Evolutionary conservation across 148 eudicot genomes (phyloP).

Genomic region (Nyssa sinensis): DNA sequence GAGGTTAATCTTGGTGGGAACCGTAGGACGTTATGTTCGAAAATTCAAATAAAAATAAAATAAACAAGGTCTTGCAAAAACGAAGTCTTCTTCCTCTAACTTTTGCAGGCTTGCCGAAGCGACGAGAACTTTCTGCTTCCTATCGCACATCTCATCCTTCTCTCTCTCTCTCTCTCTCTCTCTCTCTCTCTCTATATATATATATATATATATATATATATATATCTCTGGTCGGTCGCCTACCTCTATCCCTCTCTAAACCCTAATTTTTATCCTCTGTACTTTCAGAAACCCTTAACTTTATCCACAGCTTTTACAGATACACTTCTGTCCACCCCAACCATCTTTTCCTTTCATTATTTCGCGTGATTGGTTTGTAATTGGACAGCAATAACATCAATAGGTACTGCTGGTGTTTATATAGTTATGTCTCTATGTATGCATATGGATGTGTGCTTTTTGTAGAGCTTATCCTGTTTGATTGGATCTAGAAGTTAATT

Average conservation of each 20-base stretch:
- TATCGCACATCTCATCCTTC: not conserved
- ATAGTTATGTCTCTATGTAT: not conserved
- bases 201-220: no score
- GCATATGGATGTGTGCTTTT: no score
- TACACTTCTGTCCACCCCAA: not conserved
- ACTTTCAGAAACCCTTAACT: not conserved
- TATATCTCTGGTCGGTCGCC: not conserved
- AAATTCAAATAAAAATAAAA: slow-evolving; percentile 6
- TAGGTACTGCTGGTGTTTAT: not conserved
- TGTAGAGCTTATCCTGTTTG: not conserved
- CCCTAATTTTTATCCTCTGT: not conserved
- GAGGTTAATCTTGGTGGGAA: slow-evolving; percentile 13
- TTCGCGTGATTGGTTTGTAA: slow-evolving; percentile 1
- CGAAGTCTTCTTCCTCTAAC: not conserved
- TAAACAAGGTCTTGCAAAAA: not conserved
- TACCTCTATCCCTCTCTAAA: not conserved
- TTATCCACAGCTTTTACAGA: not conserved
- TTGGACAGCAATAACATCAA: not conserved
- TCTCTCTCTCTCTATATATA: no score
- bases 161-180: no score
- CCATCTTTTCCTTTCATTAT: not conserved
- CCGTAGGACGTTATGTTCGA: slow-evolving; percentile 2
- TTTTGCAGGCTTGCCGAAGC: not conserved
- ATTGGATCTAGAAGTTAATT: not conserved
- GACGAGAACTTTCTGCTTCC: not conserved